These are phyloP conservation scores for Microdochium trichocladiopsis DNA, from an alignment of 2,329 filamentous ascomycete species.

Conservation along the genomic window DNA sequence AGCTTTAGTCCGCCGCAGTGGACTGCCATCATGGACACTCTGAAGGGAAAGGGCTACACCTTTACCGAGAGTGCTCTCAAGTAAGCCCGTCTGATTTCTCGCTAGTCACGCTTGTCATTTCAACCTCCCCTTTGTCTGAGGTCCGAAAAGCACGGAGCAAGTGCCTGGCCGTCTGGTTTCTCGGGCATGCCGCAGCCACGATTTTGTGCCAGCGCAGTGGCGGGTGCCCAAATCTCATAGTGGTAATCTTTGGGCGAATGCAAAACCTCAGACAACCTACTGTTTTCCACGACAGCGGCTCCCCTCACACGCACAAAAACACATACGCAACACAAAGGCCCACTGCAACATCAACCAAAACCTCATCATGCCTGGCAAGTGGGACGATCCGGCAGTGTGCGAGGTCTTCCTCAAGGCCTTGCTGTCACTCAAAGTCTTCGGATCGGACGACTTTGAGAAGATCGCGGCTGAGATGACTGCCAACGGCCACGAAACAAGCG, in stretches of 20 bases:
- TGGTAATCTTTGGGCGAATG: no score
- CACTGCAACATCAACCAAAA: background rate
- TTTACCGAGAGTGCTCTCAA: constrained; percentile 17
- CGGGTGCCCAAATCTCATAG: no score
- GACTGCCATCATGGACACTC: constrained; percentile 10
- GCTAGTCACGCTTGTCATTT: background rate
- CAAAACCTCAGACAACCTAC: no score
- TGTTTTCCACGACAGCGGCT: no score
- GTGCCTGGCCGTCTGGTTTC: background rate
- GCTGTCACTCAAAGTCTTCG: background rate
- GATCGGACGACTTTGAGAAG: no score
- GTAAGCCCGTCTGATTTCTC: constrained; percentile 6
- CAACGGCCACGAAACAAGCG: no score
- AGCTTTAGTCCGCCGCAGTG: constrained; percentile 23
- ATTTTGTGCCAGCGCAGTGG: no score
- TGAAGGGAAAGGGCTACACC: constrained; percentile 16
- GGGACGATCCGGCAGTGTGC: background rate
- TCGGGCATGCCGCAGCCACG: background rate
- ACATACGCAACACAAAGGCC: background rate
- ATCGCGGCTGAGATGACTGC: no score
- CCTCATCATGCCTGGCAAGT: background rate
- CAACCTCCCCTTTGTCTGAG: background rate
- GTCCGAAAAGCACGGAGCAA: background rate
- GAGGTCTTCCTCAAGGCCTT: background rate
- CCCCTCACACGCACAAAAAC: background rate